Conservation (phyloP, 2,329 filamentous ascomycete genomes). For the Microdochium nivale region DNA sequence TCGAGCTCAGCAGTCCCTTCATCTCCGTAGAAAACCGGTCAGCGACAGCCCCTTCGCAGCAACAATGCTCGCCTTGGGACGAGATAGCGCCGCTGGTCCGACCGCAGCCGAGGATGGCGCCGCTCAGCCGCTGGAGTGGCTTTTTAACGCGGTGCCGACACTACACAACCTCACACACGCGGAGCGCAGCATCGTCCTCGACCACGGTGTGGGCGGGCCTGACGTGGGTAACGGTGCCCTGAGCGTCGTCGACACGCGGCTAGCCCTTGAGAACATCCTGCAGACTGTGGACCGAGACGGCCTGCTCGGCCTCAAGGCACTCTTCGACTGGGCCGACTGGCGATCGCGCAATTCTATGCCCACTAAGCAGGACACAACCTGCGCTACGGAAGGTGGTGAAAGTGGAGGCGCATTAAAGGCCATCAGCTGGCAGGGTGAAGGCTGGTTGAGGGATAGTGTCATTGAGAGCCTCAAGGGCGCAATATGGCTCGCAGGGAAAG, state of each 20-base stretch:
- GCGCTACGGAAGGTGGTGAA: conserved; percentile 7
- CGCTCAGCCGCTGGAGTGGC: conserved; percentile 58
- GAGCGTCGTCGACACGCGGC: conserved; percentile 56
- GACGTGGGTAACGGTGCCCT: conserved; percentile 31
- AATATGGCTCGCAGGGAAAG: conserved; percentile 39
- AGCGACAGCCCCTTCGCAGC: conserved; percentile 64
- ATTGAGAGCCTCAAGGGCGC: conserved; percentile 47
- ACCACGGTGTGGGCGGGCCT: conserved; percentile 37
- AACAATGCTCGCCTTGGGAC: conserved; percentile 64
- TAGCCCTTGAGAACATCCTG: conserved; percentile 52
- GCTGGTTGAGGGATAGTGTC: conserved; percentile 48
- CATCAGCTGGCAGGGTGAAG: conserved; percentile 25
- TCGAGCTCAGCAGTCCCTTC: conserved; percentile 60
- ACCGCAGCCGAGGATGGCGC: conserved; percentile 20
- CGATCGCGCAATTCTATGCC: conserved; percentile 22
- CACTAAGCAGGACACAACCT: conserved; percentile 11
- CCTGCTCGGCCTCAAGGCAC: conserved; percentile 38
- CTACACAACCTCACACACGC: conserved; percentile 50
- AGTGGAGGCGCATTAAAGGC: conserved; percentile 8
- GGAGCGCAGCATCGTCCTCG: conserved; percentile 57
- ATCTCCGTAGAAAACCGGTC: conserved; percentile 61
- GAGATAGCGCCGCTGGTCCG: conserved; percentile 6
- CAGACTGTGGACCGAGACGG: conserved; percentile 15
- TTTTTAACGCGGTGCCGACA: conserved; percentile 53
- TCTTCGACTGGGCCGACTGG: conserved; percentile 49